A percentile compares a stretch with the other conserved stretches of the same genome.
These are phyloP conservation scores for Celoporthe dispersa DNA, from an alignment of 2,329 filamentous ascomycete genomes.

Conservation along the genomic window DNA sequence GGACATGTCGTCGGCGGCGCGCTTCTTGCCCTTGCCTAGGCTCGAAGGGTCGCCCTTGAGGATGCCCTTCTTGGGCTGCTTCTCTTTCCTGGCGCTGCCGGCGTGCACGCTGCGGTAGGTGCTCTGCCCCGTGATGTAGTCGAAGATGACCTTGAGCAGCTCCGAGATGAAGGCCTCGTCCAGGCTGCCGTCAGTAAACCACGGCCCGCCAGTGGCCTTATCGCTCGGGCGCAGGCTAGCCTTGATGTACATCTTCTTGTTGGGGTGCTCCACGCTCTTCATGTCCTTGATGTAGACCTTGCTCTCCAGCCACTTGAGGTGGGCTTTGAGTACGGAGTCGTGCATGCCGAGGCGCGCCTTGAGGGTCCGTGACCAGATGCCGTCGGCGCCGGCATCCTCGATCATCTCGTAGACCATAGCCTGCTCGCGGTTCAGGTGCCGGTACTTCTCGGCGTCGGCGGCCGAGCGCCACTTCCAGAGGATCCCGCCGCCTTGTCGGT, in stretches of 20 bases:
- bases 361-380: constrained; percentile 89
- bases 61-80: constrained; percentile 59
- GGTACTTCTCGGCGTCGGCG: constrained; percentile 66
- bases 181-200: constrained; percentile 90
- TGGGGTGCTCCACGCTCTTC: constrained; percentile 88
- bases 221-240: constrained; percentile 82
- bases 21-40: constrained; percentile 53
- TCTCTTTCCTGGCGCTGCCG: constrained; percentile 40
- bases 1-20: constrained; percentile 52
- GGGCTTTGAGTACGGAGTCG: constrained; percentile 78
- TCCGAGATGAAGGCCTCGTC: constrained; percentile 87
- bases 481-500: constrained; percentile 47
- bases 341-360: constrained; percentile 81
- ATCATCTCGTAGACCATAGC: constrained; percentile 87
- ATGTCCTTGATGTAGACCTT: constrained; percentile 86
- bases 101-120: constrained; percentile 61
- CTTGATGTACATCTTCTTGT: constrained; percentile 96
- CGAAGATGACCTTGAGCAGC: constrained; percentile 73
- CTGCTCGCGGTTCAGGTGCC: constrained; percentile 66
- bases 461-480: constrained; percentile 63
- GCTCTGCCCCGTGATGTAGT: constrained; percentile 72
- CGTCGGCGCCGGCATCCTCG: constrained; percentile 81
- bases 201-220: constrained; percentile 89
- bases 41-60: constrained; percentile 49
- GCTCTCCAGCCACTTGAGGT: constrained; percentile 80